Base-by-base conservation (phyloP, 1,139 yeast species). In the Yarrowia galli region DNA sequence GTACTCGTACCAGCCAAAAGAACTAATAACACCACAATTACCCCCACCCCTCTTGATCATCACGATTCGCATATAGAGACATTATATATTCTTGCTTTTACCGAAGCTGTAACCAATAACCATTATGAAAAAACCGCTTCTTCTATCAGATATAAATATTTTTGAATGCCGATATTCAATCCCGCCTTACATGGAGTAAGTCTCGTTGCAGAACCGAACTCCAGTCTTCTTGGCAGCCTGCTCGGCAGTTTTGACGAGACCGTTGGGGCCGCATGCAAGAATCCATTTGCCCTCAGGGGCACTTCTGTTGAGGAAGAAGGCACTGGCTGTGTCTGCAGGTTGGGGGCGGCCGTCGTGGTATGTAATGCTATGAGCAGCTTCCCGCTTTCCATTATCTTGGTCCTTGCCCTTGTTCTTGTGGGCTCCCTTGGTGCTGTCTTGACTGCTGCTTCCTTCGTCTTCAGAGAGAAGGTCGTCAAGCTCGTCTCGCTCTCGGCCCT, bases 261-360 rank as follows among this genome's bases (percentile, higher is more conserved):
- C 72, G 1, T 77, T 77, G 0, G 93, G 92, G 0, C 97, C 96
- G 78, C 96, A 89, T 0, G 91, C 85, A n/a, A 89, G 77, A 0
- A 89, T 79, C 88, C 89, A 87, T 66, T 78, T 78, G 61, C 79
- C 78, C 2, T 76, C 77, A 22, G 74, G 71, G 56, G 77, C 81
- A 3, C 67, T 71, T 2, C 67, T 40, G 12, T 56, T 68, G 16
- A 65, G 69, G 28, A 73, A 54, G 63, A 72, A 74, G 10, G 67
- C 68, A 1, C 69, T 69, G 0, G 71, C 66, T 2, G 70, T 69
- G 23, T 69, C 67, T 18, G 67, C 43, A 25, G 77, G 70, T 18
- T 70, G 68, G 2, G 79, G 80, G 13, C 80, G 70, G 10, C 80
- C 80, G 45, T 71, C 48, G 61, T 68, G 70, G 13, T 70, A 71